Evolutionary conservation across 1,284 basidiomycete genomes (phyloP).

Genomic region (Austroboletus niveus): DNA sequence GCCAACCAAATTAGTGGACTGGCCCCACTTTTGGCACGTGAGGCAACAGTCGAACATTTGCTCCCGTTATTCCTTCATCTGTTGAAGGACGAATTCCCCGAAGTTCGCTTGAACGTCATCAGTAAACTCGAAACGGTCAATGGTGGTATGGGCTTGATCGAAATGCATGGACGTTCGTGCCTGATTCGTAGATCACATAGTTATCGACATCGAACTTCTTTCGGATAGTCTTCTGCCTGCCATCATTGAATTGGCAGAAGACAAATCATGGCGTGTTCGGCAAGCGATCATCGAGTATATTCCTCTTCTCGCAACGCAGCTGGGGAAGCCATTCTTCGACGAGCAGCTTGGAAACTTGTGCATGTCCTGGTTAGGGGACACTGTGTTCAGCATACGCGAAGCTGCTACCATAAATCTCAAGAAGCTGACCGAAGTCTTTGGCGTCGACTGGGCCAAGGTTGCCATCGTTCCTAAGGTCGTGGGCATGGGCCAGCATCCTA

Average conservation of each 20-base stretch:
- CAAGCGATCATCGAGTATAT: conserved; percentile 99
- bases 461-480: conserved; percentile 98
- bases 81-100: conserved; percentile 98
- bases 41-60: conserved; percentile 95
- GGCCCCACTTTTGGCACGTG: conserved; percentile 92
- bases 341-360: conserved; percentile 96
- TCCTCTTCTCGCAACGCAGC: conserved; percentile 91
- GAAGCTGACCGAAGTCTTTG: conserved; percentile 98
- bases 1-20: conserved; percentile 98
- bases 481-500: conserved; percentile 96
- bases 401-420: conserved; percentile 96
- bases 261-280: conserved; percentile 99
- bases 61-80: conserved; percentile 95
- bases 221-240: conserved; percentile 96
- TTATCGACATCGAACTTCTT: conserved; percentile 95
- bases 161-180: background rate
- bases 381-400: conserved; percentile 97
- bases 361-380: conserved; percentile 99
- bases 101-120: conserved; percentile 97
- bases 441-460: conserved; percentile 94
- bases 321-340: conserved; percentile 97
- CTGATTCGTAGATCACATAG: conserved; percentile 41
- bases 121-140: conserved; percentile 98
- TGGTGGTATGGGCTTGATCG: conserved; percentile 54
- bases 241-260: conserved; percentile 97